Evolutionary conservation across 352 stramenopile species (phyloP), one percentile per base, ranked within the genome.

Genomic region (Pythium biforme): DNA sequence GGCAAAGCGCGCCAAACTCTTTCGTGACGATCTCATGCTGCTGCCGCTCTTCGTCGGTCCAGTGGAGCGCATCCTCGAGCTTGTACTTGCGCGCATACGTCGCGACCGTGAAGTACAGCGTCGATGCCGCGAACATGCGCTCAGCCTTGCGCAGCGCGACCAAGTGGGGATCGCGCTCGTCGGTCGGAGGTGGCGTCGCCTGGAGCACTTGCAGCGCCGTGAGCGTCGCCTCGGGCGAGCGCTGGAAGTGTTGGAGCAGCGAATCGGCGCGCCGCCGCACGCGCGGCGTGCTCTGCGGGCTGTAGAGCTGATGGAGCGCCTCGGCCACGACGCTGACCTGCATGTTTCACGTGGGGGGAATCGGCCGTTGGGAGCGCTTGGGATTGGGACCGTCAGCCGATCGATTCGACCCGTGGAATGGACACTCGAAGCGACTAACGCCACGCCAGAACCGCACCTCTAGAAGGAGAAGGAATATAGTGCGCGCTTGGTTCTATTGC

Each of bases 41-140:
- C 12, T 62, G 54, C 1, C 72, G 77, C 51, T 92, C 83, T 6
- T 70, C 64, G 0, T 75, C 64, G 8, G 78, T 86, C 80, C 81
- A 90, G 5, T 68, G 70, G 27, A 58, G 53, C 0, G 68, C 65
- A n/a, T 85, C 71, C 12, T 92, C 79, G 25, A 93, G 67, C 56
- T 86, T 88, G 70, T 88, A 89, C 59, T 83, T 89, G 66, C 77
- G 79, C 55, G 87, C 70, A 55, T 89, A 90, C 11, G 71, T 81
- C 19, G 82, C 68, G 26, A 88, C 84, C 2, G 73, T 76, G 41
- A 80, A 77, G 70, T 94, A 94, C 29, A 92, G 66, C 4, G 82
- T 94, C 8, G 83, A 88, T 3, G 79, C 84, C 10, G 82, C 69
- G 43, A 92, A 92, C 40, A 78, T 73, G 43, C 81, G 84, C 63